Evolutionary conservation across 257 asterid species (phyloP), one percentile per base, ranked within the genome.

Genomic region (Ballota nigra): DNA sequence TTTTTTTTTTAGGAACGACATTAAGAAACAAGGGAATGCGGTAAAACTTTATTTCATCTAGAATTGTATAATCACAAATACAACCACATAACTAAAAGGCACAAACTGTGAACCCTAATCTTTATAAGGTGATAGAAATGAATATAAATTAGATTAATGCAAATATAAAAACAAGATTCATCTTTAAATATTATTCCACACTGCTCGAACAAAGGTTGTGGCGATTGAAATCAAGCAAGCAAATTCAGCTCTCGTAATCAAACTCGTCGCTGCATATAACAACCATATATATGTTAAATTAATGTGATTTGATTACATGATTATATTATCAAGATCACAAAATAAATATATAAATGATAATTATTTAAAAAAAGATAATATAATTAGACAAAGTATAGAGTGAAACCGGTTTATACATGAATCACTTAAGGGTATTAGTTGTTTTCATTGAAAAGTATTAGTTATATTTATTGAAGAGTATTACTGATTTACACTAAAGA

Each of bases 201-300:
- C 8, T 33, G 63, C 45, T 23, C 82, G 31, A 58, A 82, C 74
- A 24, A 86, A 62, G 9, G 77, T 72, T 3, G 79, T 9, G 31
- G 73, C 74, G 40, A 56, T 18, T 18, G 78, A 45, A 45, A 86
- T 70, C 80, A 64, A 31, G 87, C 90, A 64, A 20, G 43, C 69
- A 64, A 59, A 52, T 26, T 75, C 72, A 60, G 63, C 81, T 38
- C 78, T 67, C 51, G 57, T 23, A 34, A 59, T 34, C 28, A 86
- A 74, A 57, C 78, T 68, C 43, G 78, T 86, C 68, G 79, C 73
- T 68, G 68, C 8, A 68, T 7, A 2, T 41, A 12, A 11, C 2
- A 10, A 56, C 16, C 38, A 57, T 11, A 13, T 57, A 16, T 4
- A 13, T 36, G 12, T 26, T 36, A 41, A 41, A 3, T 41, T 41